A percentile compares a stretch with the other conserved stretches of the same genome.
These are phyloP conservation scores for Chrysopogon serrulatus DNA, from an alignment of 176 grass and related monocot genomes.

Conservation along the genomic window DNA sequence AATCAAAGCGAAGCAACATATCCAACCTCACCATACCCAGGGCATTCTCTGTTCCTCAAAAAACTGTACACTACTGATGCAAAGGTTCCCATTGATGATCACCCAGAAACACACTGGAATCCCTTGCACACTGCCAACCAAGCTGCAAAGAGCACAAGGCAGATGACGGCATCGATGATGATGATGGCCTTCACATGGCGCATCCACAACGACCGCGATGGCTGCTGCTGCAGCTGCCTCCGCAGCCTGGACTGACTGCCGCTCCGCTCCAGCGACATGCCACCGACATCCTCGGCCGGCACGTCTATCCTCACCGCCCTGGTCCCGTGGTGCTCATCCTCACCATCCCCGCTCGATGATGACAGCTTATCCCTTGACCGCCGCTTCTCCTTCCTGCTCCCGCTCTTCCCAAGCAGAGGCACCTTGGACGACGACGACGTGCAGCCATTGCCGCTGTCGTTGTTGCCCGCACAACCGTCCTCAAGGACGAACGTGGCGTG, in stretches of 20 bases:
- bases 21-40: not conserved
- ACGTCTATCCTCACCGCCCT: constrained; percentile 56
- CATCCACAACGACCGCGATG: constrained; percentile 45
- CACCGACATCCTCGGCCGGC: constrained; percentile 21
- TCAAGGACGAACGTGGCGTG: constrained; percentile 37
- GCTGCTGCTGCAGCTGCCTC: constrained; percentile 43
- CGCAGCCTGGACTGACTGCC: constrained; percentile 44
- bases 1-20: not conserved
- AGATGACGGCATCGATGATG: constrained; percentile 46
- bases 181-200: constrained; percentile 72
- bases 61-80: not conserved
- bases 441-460: not conserved
- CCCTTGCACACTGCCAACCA: constrained; percentile 84
- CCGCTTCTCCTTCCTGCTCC: constrained; percentile 69
- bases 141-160: constrained; percentile 59
- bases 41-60: not conserved
- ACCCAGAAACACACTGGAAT: constrained; percentile 59
- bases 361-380: constrained; percentile 37
- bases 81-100: not conserved
- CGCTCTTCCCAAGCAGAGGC: constrained; percentile 59
- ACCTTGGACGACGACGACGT: constrained; percentile 50
- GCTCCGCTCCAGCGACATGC: constrained; percentile 52
- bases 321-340: constrained; percentile 22
- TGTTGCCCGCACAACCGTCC: not conserved
- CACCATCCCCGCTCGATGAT: not conserved